Evolutionary conservation across 208 protist species (phyloP), one percentile per base, ranked within the genome.

Genomic region (Acanthamoeba lenticulata): DNA sequence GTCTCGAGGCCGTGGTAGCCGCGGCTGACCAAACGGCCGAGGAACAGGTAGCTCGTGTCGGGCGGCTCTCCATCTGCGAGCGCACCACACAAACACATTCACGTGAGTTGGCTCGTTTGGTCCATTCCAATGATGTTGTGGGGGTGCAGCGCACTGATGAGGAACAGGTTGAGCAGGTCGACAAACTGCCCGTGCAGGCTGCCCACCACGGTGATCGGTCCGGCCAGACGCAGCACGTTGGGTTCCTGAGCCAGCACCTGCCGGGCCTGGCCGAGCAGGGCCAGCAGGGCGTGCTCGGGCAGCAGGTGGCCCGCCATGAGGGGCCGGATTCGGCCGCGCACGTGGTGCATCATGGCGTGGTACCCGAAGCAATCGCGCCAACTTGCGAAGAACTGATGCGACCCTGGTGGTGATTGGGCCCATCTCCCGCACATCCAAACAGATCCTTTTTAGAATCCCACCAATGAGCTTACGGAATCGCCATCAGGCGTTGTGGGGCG

Each of bases 1-100:
- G 97, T 98, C 95, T 99, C 99, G 42, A 99, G 96, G 3, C 97
- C 98, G 95, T 99, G 99, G 93, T 98, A 98, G 38, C 99, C 99
- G 52, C 98, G 95, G 95, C 99, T 99, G 2, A 99, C 98, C 94
- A 99, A 99, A 95, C 99, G 99, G 15, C 99, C 98, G 93, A 99
- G 97, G 94, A 99, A 99, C 0, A 99, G 95, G 94, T 99, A 99
- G 94, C 99, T 98, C 13, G 97, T 99, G 52, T 97, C 95, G 9
- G 97, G 96, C 11, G 65, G 19, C 24, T 95, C 94, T 34, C 95
- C 34, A 2, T 62, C 55, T 62, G 55, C 1, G n/a, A n/a, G n/a
- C n/a, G n/a, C 29, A 32, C 1, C 1, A 62, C 45, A 52, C 45
- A 52, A 5, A 52, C 45, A 52, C 45, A 52, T 15, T 17, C 45